These are phyloP conservation scores for Blastocystis hominis DNA, from an alignment of 352 stramenopile species.

Conservation along the genomic window DNA sequence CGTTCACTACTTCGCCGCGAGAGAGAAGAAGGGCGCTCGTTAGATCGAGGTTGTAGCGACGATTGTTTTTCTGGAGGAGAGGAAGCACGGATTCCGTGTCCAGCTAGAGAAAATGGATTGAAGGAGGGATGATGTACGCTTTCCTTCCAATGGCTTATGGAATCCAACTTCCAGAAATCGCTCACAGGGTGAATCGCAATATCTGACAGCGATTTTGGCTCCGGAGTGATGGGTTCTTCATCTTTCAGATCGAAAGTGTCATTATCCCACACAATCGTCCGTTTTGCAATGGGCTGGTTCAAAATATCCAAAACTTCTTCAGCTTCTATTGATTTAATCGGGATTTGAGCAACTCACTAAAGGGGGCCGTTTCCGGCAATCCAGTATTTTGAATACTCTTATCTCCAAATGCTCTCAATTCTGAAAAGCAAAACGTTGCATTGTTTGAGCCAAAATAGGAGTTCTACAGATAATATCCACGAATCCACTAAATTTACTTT, in stretches of 20 bases:
- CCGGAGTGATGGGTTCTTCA: constrained; percentile 15
- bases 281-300: constrained; percentile 16
- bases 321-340: neutral
- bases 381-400: neutral
- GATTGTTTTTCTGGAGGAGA: constrained; percentile 27
- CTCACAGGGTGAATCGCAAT: neutral
- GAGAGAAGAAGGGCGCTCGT: constrained; percentile 45
- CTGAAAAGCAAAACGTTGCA: constrained; percentile 40
- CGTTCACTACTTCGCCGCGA: neutral
- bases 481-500: neutral
- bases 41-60: constrained; percentile 38
- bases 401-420: neutral
- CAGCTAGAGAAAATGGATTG: neutral
- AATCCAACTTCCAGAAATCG: neutral
- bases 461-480: neutral
- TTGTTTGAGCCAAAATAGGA: constrained; percentile 46
- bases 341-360: neutral
- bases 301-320: neutral
- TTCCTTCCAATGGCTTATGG: constrained; percentile 3
- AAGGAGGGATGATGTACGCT: neutral
- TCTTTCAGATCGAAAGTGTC: constrained; percentile 44
- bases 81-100: neutral
- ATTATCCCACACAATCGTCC: constrained; percentile 45
- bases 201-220: neutral
- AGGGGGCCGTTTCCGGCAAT: neutral